Base-by-base conservation (phyloP, 306 rosid species). In the Castanospermum australe region DNA sequence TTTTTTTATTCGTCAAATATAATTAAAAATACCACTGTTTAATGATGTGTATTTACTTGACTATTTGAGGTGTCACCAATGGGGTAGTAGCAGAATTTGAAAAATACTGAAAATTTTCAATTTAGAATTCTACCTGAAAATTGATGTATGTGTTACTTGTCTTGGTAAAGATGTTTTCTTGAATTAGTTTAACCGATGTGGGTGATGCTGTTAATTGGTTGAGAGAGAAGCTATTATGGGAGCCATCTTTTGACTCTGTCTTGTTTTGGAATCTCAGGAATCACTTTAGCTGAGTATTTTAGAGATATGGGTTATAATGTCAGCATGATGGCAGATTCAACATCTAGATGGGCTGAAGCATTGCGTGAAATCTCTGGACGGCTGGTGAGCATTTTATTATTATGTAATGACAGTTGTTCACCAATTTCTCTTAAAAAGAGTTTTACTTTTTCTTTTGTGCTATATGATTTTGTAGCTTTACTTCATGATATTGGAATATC, bases 251-350 rank as follows among this genome's bases (percentile, higher is more conserved):
- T 62, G 62, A 76, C 52, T 48, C 50, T 62, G 21, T 28, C 62
- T 41, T 67, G 52, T 74, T 80, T 72, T 51, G 78, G 25, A 83
- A 84, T 84, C 9, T 68, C 91, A 96, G 99, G 99, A 80, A 96
- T 96, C 85, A 96, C 99, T 66, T 82, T 96, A 74, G 99, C 99
- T 3, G 99, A 96, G 83, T 96, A 96, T 80, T 96, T 96, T 61
- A 96, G 99, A 93, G 99, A 96, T 83, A 96, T 96, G 99, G 99
- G 99, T 56, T 91, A 96, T 88, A 96, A 96, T 84, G 99, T 96
- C 76, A 96, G 99, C 81, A 96, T 96, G 99, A 96, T 96, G 99
- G 99, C 99, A 65, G 99, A 96, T 87, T 96, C 99, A 56, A 96
- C 99, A 15, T 96, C 99, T 80, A 87, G 99, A 78, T 96, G 99